Base-by-base conservation (phyloP, 352 stramenopile genomes). In the Pythium phragmiticola region DNA sequence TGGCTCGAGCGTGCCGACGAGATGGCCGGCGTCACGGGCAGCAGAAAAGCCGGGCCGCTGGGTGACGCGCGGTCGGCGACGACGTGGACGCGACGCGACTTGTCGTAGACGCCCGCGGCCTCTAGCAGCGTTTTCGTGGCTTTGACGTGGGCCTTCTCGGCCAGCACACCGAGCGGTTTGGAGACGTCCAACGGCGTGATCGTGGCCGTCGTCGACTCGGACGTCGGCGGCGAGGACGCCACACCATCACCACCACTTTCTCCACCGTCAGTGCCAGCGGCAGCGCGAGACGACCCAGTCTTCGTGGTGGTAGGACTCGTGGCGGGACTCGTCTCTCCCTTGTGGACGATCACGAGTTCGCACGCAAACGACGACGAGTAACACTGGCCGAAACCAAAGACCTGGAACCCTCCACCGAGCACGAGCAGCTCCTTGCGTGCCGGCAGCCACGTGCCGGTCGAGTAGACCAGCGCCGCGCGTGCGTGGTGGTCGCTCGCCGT, bases 301-400 rank as follows among this genome's bases (percentile, higher is more conserved):
- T 30, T 28, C 14, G 46, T 17, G 14, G 47, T 33, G 21, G 9
- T 39, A 3, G 26, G 12, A 41, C 1, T 47, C 53, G 12, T 7
- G 21, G 5, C 34, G 61, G 11, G 42, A 8, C 36, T 52, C 7
- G 42, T 47, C 12, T 54, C 49, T 14, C 48, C 50, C 39, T 73
- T 73, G 60, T 63, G 53, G 11, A 69, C 51, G 21, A 88, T n/a
- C 11, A 74, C 70, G 13, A 92, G 53, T 16, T 84, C 63, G 43
- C 78, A 90, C n/a, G 74, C 69, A 55, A 86, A 80, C 30, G 72
- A 63, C 23, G 77, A 78, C 26, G 82, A 90, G 66, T 93, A 94
- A 57, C 90, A 82, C 41, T 91, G 80, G 0, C 82, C 87, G 63
- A 94, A 95, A 14, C 87, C 87, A 74, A 92, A 95, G 49, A 79